Conservation (phyloP, 345 rosid species). For the Eucalyptus paniculata region DNA sequence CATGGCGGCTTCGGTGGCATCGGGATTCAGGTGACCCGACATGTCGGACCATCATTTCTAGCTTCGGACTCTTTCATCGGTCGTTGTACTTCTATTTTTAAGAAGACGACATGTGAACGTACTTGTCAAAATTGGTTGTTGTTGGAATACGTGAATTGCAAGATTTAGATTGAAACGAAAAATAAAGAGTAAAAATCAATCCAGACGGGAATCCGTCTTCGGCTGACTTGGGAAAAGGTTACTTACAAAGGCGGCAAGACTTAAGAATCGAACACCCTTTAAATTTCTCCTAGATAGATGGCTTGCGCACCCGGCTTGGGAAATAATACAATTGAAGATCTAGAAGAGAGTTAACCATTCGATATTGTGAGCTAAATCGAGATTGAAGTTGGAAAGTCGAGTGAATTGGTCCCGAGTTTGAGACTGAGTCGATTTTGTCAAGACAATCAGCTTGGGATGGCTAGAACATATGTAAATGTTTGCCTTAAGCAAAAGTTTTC, state of each 20-base stretch:
- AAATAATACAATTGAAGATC: neutral
- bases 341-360: neutral
- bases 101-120: neutral
- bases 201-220: neutral
- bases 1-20: neutral
- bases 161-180: neutral
- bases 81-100: neutral
- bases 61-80: neutral
- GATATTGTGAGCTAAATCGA: accelerated
- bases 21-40: neutral
- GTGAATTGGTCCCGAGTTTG: neutral
- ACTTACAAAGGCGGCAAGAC: neutral
- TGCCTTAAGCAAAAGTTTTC: neutral
- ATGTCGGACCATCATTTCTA: neutral
- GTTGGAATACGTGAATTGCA: neutral
- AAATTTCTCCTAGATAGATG: neutral
- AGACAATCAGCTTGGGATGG: accelerated
- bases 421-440: neutral
- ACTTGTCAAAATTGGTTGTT: neutral
- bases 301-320: neutral
- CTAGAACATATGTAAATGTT: neutral
- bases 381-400: neutral
- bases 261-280: neutral
- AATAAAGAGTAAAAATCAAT: neutral
- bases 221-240: neutral